A percentile compares a stretch with the other conserved stretches of the same genome.
Evolutionary conservation across 441 rosid genomes (phyloP).

Genomic region (Mallotus japonicus): DNA sequence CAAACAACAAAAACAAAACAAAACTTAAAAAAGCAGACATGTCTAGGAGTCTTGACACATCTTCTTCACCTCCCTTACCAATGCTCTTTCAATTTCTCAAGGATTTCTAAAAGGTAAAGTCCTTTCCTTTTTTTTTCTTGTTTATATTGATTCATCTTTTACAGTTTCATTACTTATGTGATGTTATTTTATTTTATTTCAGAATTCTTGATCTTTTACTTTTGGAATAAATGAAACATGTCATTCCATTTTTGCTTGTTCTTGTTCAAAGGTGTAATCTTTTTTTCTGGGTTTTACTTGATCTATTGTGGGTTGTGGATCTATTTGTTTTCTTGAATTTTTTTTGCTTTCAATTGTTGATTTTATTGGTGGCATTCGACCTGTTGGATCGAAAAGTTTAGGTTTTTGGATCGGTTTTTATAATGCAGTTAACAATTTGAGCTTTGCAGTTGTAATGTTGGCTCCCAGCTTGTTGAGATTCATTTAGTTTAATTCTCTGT

Average conservation of each 20-base stretch:
- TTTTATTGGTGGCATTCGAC: constrained; percentile 26
- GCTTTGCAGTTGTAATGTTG: constrained; percentile 1
- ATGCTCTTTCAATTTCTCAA: not conserved
- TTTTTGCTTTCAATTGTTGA: constrained; percentile 8
- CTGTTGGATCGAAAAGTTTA: constrained; percentile 8
- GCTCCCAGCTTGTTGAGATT: constrained; percentile 3
- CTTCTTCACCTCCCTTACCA: too few species aligned
- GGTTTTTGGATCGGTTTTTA: not conserved
- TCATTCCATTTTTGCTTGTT: too few species aligned
- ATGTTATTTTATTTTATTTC: not conserved
- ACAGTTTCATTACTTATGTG: too few species aligned
- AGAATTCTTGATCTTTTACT: not conserved
- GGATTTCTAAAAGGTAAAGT: constrained; percentile 1
- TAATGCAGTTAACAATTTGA: constrained; percentile 12
- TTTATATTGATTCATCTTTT: not conserved
- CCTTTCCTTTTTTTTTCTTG: not conserved
- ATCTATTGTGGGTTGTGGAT: constrained; percentile 19
- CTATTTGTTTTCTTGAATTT: not conserved
- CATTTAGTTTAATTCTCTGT: not conserved
- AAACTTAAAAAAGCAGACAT: too few species aligned
- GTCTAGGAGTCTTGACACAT: too few species aligned
- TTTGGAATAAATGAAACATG: too few species aligned
- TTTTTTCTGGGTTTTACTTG: constrained; percentile 22
- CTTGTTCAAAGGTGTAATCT: not conserved
- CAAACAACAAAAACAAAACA: too few species aligned